Evolutionary conservation across 1,284 basidiomycete species (phyloP).

Genomic region (Limonomyces culmigenus): DNA sequence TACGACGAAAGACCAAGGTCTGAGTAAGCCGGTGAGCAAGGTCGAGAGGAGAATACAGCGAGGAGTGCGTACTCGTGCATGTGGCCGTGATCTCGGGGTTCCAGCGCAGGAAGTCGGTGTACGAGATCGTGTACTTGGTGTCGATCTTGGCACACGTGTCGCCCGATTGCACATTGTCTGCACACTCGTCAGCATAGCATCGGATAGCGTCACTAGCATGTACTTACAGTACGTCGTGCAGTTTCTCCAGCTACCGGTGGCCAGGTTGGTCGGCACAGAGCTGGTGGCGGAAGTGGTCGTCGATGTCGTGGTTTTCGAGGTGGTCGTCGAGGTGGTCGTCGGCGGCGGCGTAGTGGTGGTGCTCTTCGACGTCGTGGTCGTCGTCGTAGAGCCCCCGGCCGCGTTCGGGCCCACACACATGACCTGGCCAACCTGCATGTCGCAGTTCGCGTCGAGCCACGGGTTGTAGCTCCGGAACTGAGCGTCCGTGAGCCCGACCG

Average conservation of each 20-base stretch:
- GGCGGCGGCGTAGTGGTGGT: too few species aligned
- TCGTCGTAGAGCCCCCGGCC: too few species aligned
- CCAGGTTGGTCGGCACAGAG: too few species aligned
- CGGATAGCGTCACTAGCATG: too few species aligned
- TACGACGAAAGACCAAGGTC: too few species aligned
- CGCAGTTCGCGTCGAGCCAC: background rate
- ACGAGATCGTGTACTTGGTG: background rate
- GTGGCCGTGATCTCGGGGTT: background rate
- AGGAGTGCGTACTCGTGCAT: background rate
- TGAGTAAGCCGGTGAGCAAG: background rate
- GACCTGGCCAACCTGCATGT: background rate
- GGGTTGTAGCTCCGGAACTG: background rate
- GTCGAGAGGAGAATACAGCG: background rate
- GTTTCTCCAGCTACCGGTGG: too few species aligned
- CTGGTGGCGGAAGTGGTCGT: too few species aligned
- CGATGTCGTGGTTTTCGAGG: too few species aligned
- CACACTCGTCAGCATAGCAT: too few species aligned
- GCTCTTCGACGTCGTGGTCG: too few species aligned
- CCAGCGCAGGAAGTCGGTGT: background rate
- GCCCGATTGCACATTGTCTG: background rate
- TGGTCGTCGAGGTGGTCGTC: too few species aligned
- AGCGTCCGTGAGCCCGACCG: background rate
- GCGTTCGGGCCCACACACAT: background rate
- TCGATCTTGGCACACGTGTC: background rate
- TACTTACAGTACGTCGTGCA: too few species aligned